Percentiles rank a stretch among this genome's conserved stretches.
Conservation (phyloP, 768 basidiomycete species). For the Trametes elegans region DNA sequence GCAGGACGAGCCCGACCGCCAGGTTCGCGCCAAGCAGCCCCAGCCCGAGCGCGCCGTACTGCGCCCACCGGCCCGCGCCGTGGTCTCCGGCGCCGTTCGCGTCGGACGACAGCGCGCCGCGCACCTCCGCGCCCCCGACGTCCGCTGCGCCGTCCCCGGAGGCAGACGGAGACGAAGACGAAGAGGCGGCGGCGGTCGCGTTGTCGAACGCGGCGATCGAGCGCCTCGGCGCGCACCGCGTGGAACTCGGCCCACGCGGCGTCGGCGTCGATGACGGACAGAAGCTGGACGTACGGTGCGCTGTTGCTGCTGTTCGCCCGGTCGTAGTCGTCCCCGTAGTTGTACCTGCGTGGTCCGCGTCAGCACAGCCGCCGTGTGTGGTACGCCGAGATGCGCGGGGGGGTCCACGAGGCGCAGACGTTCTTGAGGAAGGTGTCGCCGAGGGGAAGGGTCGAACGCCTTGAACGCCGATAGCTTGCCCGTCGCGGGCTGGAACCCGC, state of each 20-base stretch:
- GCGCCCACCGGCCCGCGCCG: not conserved
- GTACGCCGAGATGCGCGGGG: not conserved
- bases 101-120: slow-evolving; percentile 58
- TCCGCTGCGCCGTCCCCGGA: slow-evolving; percentile 40
- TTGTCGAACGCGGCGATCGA: not conserved
- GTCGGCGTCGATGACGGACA: slow-evolving; percentile 21
- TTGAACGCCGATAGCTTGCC: slow-evolving; percentile 1
- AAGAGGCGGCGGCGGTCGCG: slow-evolving; percentile 40
- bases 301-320: slow-evolving; percentile 18
- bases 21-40: slow-evolving; percentile 38
- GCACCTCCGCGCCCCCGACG: slow-evolving; percentile 71
- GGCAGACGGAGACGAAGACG: no score
- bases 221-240: not conserved
- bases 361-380: not conserved
- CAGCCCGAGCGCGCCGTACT: slow-evolving; percentile 39
- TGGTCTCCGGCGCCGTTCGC: slow-evolving; percentile 43
- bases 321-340: slow-evolving; percentile 22
- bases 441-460: slow-evolving; percentile 29
- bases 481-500: slow-evolving; percentile 22
- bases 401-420: slow-evolving; percentile 31
- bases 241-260: slow-evolving; percentile 28
- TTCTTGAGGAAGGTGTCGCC: slow-evolving; percentile 35
- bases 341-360: slow-evolving; percentile 13
- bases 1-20: not conserved
- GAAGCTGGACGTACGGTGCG: slow-evolving; percentile 33